Conservation (phyloP, 1,139 yeast species). For the Debaryomycetaceae sp. region DNA sequence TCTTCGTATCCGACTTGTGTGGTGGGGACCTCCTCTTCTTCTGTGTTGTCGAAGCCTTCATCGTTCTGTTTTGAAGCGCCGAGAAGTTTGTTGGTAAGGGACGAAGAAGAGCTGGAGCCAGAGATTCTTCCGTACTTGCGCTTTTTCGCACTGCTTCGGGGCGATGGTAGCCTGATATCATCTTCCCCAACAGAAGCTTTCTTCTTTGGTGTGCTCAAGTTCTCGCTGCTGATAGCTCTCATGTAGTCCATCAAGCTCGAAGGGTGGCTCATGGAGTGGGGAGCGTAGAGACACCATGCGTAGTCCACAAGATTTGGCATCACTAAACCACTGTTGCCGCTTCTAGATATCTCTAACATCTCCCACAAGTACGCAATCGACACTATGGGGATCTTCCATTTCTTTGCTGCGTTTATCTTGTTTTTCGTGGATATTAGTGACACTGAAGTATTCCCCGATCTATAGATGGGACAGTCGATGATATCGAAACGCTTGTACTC, state of each 20-base stretch:
- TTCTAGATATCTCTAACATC: slow-evolving; percentile 19
- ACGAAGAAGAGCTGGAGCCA: slow-evolving; percentile 16
- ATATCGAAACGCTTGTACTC: slow-evolving; percentile 33
- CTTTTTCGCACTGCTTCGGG: slow-evolving; percentile 29
- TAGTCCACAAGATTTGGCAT: slow-evolving; percentile 38
- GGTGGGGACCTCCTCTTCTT: slow-evolving; percentile 19
- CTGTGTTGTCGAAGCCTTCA: slow-evolving; percentile 20
- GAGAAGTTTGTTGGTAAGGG: slow-evolving; percentile 13
- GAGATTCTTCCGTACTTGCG: slow-evolving; percentile 35
- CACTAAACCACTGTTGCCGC: slow-evolving; percentile 9
- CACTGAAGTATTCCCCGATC: slow-evolving; percentile 26
- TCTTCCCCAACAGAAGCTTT: slow-evolving; percentile 5
- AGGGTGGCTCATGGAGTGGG: slow-evolving; percentile 12
- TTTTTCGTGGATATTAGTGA: slow-evolving; percentile 45
- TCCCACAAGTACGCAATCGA: slow-evolving; percentile 54
- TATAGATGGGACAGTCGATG: slow-evolving; percentile 34
- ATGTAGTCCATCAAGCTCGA: neutral
- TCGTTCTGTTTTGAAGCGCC: slow-evolving; percentile 7
- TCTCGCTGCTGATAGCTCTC: neutral
- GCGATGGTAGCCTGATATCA: slow-evolving; percentile 34
- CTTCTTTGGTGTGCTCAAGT: slow-evolving; percentile 3
- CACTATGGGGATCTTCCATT: slow-evolving; percentile 55
- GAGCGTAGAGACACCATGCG: slow-evolving; percentile 54
- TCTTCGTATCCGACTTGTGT: slow-evolving; percentile 33
- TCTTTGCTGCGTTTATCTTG: slow-evolving; percentile 54